phyloP scores from a whole-genome alignment of 2,329 filamentous ascomycete genomes.

The Hypoxylon sp. region DNA sequence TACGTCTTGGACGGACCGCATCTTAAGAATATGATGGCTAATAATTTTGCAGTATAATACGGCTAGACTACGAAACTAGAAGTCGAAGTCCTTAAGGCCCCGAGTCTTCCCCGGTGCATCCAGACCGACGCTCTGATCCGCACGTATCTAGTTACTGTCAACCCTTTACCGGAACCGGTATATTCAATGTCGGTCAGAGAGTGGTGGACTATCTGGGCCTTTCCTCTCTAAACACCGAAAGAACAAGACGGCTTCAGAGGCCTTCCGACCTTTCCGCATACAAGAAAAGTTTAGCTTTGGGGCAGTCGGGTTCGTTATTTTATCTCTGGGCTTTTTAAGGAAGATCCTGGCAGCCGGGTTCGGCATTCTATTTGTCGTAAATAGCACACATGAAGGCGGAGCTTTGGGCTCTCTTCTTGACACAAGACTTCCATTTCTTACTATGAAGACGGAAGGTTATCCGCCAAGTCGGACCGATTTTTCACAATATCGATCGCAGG shows the following conservation, averaged over 20 bases:
- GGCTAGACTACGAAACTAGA: conserved; percentile 7
- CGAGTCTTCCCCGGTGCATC: not conserved
- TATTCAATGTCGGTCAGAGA: not conserved
- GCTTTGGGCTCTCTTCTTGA: not conserved
- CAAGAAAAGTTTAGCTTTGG: not conserved
- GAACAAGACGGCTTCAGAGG: not conserved
- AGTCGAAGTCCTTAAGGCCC: not conserved
- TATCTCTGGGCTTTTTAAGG: not conserved
- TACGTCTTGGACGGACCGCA: not conserved
- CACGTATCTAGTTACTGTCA: conserved; percentile 9
- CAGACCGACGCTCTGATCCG: conserved; percentile 10
- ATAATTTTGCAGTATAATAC: conserved; percentile 33
- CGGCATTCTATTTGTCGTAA: conserved; percentile 2
- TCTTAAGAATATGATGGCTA: conserved; percentile 3
- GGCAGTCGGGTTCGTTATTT: not conserved
- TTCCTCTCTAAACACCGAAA: not conserved
- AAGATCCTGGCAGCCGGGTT: not conserved
- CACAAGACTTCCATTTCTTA: not conserved
- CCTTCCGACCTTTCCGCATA: not conserved
- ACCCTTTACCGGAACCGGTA: conserved; percentile 1
- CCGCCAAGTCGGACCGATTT: not conserved
- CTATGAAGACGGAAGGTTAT: conserved; percentile 1
- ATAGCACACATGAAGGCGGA: not conserved
- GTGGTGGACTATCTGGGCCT: not conserved
- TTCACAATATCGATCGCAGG: not conserved